Conservation (phyloP, 2,329 filamentous ascomycete genomes). For the Scytalidium lignicola region DNA sequence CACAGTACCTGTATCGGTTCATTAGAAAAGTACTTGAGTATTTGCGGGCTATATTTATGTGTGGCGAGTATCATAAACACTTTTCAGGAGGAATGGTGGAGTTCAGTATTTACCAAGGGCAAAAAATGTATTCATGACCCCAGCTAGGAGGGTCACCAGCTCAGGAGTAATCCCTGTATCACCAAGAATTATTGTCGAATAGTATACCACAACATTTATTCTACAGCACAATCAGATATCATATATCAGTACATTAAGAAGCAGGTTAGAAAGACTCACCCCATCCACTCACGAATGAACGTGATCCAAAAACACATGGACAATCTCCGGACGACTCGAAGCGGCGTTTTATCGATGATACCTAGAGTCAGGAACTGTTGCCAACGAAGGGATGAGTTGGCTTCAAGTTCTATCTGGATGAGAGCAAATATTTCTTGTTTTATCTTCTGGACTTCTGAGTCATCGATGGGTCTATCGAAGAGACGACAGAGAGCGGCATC, state of each 20-base stretch:
- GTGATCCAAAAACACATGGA: conserved; percentile 32
- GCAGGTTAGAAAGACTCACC: not conserved
- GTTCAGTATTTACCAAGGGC: conserved; percentile 10
- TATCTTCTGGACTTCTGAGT: conserved; percentile 15
- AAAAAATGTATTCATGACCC: conserved; percentile 24
- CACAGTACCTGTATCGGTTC: conserved; percentile 9
- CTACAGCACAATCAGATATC: conserved; percentile 7
- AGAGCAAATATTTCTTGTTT: conserved; percentile 23
- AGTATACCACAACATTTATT: conserved; percentile 29
- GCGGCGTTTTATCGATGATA: not conserved
- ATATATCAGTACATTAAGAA: too few relatives aligned
- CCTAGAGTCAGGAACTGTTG: too few relatives aligned
- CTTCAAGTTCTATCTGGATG: conserved; percentile 21
- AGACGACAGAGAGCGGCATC: conserved; percentile 9
- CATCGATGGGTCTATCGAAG: conserved; percentile 1
- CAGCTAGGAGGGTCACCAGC: conserved; percentile 20
- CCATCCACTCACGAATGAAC: conserved; percentile 11
- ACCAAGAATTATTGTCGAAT: conserved; percentile 25
- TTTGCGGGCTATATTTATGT: too few relatives aligned
- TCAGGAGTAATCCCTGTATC: conserved; percentile 23
- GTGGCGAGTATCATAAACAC: too few relatives aligned
- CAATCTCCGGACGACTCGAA: conserved; percentile 30
- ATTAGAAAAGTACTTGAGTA: too few relatives aligned
- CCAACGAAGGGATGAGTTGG: conserved; percentile 16
- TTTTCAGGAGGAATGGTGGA: too few relatives aligned